These are phyloP conservation scores for Circinella umbellata DNA, from an alignment of 371 early-diverging fungal species.

Conservation along the genomic window DNA sequence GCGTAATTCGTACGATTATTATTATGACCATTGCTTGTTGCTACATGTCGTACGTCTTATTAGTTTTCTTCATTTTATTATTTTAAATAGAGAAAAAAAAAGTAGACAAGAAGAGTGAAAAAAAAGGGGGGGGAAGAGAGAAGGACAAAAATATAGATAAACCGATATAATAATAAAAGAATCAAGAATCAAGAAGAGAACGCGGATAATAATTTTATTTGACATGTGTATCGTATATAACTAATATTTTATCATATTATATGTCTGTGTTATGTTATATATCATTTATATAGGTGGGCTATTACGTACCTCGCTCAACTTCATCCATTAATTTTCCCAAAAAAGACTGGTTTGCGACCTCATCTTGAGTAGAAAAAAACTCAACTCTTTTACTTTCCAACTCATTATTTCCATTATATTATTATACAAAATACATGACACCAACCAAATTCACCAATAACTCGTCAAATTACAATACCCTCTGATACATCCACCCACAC, in stretches of 20 bases:
- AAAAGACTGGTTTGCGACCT: conserved; percentile 66
- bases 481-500: too few species aligned
- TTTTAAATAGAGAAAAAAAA: background rate
- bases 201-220: background rate
- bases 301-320: conserved; percentile 78
- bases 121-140: background rate
- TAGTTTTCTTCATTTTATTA: background rate
- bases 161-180: background rate
- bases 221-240: conserved; percentile 11
- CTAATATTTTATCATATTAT: too few species aligned
- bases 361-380: conserved; percentile 21
- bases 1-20: conserved; percentile 69
- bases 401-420: background rate
- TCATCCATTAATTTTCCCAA: conserved; percentile 71
- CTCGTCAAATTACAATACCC: too few species aligned
- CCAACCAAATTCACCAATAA: too few species aligned
- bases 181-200: background rate
- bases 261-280: too few species aligned
- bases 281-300: conserved; percentile 62
- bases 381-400: background rate
- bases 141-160: background rate
- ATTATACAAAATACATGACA: too few species aligned
- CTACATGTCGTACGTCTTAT: conserved; percentile 60
- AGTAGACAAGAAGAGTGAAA: background rate
- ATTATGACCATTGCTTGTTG: conserved; percentile 72